phyloP scores from a whole-genome alignment of 257 asterid species.

The Scutellaria baicalensis region DNA sequence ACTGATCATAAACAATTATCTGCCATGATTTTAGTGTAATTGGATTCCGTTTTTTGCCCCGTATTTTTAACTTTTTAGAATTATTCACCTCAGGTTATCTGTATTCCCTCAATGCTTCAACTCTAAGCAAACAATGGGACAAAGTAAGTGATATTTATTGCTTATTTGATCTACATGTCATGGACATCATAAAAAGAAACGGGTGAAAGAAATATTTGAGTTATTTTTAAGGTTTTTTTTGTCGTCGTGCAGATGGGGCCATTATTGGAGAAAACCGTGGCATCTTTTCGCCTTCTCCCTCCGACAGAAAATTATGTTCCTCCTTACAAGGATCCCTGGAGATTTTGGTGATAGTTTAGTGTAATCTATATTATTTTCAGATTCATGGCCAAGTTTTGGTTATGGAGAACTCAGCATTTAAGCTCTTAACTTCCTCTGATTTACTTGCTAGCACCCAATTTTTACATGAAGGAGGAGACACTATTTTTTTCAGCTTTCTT shows the following conservation, averaged over 20 bases:
- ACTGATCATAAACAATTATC: no score
- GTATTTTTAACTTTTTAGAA: no score
- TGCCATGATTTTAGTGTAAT: no score
- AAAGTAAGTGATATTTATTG: constrained; percentile 34
- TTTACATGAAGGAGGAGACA: not conserved
- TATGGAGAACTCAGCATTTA: constrained; percentile 9
- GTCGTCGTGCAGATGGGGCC: constrained; percentile 74
- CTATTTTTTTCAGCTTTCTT: not conserved
- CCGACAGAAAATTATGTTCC: constrained; percentile 91
- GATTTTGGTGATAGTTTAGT: constrained; percentile 65
- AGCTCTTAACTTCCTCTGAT: not conserved
- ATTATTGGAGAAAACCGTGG: constrained; percentile 54
- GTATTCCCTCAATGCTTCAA: constrained; percentile 84
- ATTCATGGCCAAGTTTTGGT: constrained; percentile 8
- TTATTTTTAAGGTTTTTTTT: not conserved
- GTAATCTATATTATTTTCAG: constrained; percentile 8
- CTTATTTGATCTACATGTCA: not conserved
- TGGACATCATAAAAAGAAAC: not conserved
- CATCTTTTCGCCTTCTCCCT: constrained; percentile 76
- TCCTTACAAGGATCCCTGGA: constrained; percentile 95
- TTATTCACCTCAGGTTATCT: constrained; percentile 55
- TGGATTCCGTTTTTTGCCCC: no score
- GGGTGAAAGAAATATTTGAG: not conserved
- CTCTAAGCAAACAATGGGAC: constrained; percentile 86
- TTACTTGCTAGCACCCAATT: not conserved